phyloP scores from a whole-genome alignment of 495 filamentous ascomycete genomes.

The Hypoxylon lenormandii region DNA sequence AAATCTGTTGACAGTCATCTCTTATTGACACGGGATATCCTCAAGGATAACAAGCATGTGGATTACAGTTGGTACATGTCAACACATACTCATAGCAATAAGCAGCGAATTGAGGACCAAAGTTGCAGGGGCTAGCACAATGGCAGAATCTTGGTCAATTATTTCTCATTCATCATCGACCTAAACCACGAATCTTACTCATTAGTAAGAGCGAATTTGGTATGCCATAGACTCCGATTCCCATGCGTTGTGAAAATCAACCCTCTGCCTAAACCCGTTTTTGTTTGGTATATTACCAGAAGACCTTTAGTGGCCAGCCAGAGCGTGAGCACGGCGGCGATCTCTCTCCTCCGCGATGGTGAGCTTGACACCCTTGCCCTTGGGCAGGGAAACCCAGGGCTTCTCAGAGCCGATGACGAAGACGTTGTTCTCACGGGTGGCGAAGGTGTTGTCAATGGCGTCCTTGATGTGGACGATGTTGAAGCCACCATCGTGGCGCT shows the following conservation, averaged over 20 bases:
- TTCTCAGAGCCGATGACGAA: constrained; percentile 97
- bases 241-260: constrained; percentile 52
- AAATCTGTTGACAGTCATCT: too few species aligned
- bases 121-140: background rate
- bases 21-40: too few species aligned
- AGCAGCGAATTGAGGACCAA: background rate
- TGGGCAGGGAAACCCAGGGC: constrained; percentile 98
- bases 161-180: constrained; percentile 55
- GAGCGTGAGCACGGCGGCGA: constrained; percentile 82
- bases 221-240: constrained; percentile 55
- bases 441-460: constrained; percentile 98
- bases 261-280: constrained; percentile 47
- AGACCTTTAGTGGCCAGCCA: constrained; percentile 69
- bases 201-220: constrained; percentile 47
- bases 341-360: constrained; percentile 98
- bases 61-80: too few species aligned
- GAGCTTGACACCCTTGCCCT: constrained; percentile 99
- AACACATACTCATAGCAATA: too few species aligned
- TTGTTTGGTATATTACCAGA: constrained; percentile 35
- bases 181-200: constrained; percentile 47
- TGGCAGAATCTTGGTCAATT: constrained; percentile 50
- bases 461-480: constrained; percentile 99
- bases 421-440: constrained; percentile 97
- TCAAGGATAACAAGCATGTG: too few species aligned
- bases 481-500: constrained; percentile 99